phyloP scores from a whole-genome alignment of 306 rosid species.

The Luffa aegyptiaca region DNA sequence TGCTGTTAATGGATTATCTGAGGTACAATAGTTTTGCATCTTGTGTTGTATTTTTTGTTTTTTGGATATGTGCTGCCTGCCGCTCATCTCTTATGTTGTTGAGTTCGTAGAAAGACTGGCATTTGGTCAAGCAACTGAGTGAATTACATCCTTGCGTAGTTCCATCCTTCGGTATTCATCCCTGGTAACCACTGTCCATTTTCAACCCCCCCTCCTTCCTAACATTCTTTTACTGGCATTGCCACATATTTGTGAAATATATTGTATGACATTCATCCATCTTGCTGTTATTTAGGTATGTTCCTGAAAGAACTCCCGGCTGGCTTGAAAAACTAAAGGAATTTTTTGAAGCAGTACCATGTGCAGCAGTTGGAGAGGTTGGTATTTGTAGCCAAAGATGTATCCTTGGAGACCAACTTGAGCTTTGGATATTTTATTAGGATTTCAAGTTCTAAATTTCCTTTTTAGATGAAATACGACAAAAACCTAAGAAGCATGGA shows the following conservation, averaged over 20 bases:
- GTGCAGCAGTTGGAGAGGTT: slow-evolving; percentile 91
- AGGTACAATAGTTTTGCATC: slow-evolving; percentile 16
- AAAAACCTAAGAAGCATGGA: too few species aligned
- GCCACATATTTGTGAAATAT: not conserved
- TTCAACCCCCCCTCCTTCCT: not conserved
- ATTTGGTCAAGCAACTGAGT: slow-evolving; percentile 55
- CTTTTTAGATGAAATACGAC: not conserved
- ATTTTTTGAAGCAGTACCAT: slow-evolving; percentile 53
- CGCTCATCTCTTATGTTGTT: not conserved
- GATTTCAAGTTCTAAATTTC: not conserved
- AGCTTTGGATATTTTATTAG: not conserved
- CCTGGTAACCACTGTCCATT: slow-evolving; percentile 37
- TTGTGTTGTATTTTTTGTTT: not conserved
- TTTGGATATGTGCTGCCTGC: not conserved
- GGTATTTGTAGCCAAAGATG: not conserved
- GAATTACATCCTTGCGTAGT: slow-evolving; percentile 39
- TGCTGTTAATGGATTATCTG: slow-evolving; percentile 65
- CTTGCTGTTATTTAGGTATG: slow-evolving; percentile 33
- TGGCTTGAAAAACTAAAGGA: slow-evolving; percentile 53
- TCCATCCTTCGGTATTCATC: slow-evolving; percentile 82
- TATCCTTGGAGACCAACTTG: not conserved
- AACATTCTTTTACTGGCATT: not conserved
- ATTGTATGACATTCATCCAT: not conserved
- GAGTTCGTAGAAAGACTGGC: slow-evolving; percentile 50
- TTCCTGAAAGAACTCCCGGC: slow-evolving; percentile 51